Conservation (phyloP, 768 basidiomycete genomes). For the Lyophyllum atratum region DNA sequence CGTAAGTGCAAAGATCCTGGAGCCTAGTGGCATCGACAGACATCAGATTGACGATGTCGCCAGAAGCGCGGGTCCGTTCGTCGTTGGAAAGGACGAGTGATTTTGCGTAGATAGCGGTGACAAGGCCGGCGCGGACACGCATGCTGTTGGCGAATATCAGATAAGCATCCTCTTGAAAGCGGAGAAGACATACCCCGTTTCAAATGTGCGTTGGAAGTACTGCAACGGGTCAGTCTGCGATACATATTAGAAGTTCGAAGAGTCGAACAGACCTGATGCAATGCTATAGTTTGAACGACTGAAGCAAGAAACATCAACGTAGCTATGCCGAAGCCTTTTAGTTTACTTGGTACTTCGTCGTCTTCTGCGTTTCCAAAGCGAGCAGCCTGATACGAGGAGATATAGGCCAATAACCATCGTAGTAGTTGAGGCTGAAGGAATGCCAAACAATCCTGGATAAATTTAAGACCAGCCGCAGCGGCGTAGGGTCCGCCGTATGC, state of each 20-base stretch:
- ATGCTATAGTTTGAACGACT: slow-evolving; percentile 72
- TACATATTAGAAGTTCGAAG: background rate
- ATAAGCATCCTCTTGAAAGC: background rate
- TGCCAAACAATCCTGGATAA: slow-evolving; percentile 76
- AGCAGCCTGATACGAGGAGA: slow-evolving; percentile 70
- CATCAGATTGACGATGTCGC: slow-evolving; percentile 95
- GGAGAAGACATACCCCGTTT: slow-evolving; percentile 55
- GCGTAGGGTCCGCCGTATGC: slow-evolving; percentile 82
- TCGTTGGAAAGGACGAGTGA: slow-evolving; percentile 85
- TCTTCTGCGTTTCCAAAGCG: slow-evolving; percentile 33
- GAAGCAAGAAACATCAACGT: slow-evolving; percentile 80
- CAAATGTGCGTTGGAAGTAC: slow-evolving; percentile 86
- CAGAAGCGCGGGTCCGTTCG: slow-evolving; percentile 77
- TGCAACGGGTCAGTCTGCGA: slow-evolving; percentile 24
- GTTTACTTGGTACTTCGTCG: slow-evolving; percentile 30
- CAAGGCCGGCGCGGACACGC: slow-evolving; percentile 90
- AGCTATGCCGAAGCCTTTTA: slow-evolving; percentile 79
- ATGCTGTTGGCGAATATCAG: slow-evolving; percentile 46
- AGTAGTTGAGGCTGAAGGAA: slow-evolving; percentile 91
- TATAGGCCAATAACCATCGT: slow-evolving; percentile 76
- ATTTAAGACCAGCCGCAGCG: slow-evolving; percentile 63
- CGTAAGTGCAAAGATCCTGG: slow-evolving; percentile 82
- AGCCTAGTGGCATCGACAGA: slow-evolving; percentile 81
- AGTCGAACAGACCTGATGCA: slow-evolving; percentile 66
- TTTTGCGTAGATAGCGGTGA: slow-evolving; percentile 85